Evolutionary conservation across 1,284 basidiomycete species (phyloP), one percentile per base, ranked within the genome.

Genomic region (Tylopilus sp.): DNA sequence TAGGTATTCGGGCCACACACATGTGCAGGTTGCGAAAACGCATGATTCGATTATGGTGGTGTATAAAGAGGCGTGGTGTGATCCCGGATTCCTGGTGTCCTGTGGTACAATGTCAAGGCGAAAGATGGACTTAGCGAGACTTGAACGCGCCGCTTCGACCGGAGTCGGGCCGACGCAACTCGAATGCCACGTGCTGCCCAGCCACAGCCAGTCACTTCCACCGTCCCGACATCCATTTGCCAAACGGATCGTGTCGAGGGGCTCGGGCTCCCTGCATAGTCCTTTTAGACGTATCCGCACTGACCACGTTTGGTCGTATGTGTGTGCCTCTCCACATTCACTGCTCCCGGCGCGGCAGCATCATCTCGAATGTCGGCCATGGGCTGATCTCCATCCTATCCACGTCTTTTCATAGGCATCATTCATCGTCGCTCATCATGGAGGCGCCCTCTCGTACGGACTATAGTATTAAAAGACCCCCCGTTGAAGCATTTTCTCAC

Each of bases 151-250:
- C 4, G 74, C 81, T 9, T 69, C 83, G 2, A 53, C 68, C 18
- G 78, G 84, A 26, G 84, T 85, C 89, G 19, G 29, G 29, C 29
- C 29, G 29, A 29, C 29, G 29, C 29, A 29, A 29, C 29, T 29
- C 84, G 91, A 39, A 82, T 86, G 47, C 94, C 93, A 22, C 86
- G 93, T 29, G 83, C 89, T 33, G 85, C 88, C 7, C 87, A 86
- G 49, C 86, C 81, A 18, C 86, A 89, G 69, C 86, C 29, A 29
- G 29, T 29, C 29, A 29, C 29, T 29, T 29, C 29, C 29, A 29
- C 29, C 29, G 29, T 29, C 29, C 29, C 29, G 29, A 29, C 29
- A 29, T 29, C 29, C 29, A 29, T 29, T 29, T 29, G 4, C 29
- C 29, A 29, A 29, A 29, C 29, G 29, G 29, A 29, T 29, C 29